Conservation (phyloP, 2,329 filamentous ascomycete genomes). For the Phialemonium atrogriseum region DNA sequence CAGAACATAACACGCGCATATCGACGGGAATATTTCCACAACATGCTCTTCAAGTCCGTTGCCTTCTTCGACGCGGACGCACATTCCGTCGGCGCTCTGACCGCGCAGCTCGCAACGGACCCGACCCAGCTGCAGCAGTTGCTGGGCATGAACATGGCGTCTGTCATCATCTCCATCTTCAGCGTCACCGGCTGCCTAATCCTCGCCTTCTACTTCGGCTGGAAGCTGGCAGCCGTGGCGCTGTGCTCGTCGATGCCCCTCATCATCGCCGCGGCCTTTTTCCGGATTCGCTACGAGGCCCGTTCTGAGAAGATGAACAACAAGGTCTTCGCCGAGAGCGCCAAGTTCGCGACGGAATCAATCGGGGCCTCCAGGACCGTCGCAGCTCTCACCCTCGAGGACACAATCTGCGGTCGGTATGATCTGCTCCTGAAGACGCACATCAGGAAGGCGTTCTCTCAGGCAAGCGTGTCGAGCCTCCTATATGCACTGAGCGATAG, state of each 20-base stretch:
- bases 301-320: conserved; percentile 50
- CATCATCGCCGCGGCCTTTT: conserved; percentile 25
- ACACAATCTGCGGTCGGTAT: conserved; percentile 38
- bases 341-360: conserved; percentile 55
- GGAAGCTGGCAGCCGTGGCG: conserved; percentile 63
- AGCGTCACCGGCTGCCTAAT: conserved; percentile 55
- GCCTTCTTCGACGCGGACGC: conserved; percentile 53
- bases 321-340: conserved; percentile 50
- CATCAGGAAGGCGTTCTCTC: conserved; percentile 20
- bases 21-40: conserved; percentile 50
- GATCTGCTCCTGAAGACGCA: conserved; percentile 25
- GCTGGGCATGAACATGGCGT: conserved; percentile 54
- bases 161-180: conserved; percentile 54
- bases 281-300: conserved; percentile 43
- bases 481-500: conserved; percentile 29
- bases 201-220: conserved; percentile 64
- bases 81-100: conserved; percentile 52
- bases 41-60: conserved; percentile 49
- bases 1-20: conserved; percentile 42
- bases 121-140: conserved; percentile 53
- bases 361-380: conserved; percentile 57
- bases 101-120: conserved; percentile 45
- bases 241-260: conserved; percentile 24
- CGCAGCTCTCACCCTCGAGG: conserved; percentile 51
- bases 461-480: conserved; percentile 21